phyloP scores from a whole-genome alignment of 805 yeast genomes.

The Millerozyma miso region DNA sequence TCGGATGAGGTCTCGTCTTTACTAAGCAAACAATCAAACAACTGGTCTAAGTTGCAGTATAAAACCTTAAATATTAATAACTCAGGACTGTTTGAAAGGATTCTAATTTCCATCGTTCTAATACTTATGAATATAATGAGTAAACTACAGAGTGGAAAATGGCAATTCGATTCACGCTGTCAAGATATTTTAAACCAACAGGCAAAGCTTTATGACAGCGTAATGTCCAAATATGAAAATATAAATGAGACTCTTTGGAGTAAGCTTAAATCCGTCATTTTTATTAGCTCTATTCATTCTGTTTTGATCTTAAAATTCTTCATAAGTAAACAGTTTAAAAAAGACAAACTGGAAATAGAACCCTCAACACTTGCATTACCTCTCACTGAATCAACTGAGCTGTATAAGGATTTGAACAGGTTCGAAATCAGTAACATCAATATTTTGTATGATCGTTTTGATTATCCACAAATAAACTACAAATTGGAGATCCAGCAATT shows the following conservation, averaged over 20 bases:
- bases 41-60: slow-evolving; percentile 18
- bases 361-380: background rate
- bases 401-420: slow-evolving; percentile 10
- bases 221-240: slow-evolving; percentile 17
- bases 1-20: slow-evolving; percentile 6
- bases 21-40: slow-evolving; percentile 18
- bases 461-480: slow-evolving; percentile 14
- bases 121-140: slow-evolving; percentile 21
- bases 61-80: slow-evolving; percentile 8
- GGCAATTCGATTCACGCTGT: slow-evolving; percentile 8
- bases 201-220: slow-evolving; percentile 25
- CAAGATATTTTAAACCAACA: slow-evolving; percentile 26
- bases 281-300: slow-evolving; percentile 28
- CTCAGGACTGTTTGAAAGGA: slow-evolving; percentile 21
- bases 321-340: slow-evolving; percentile 15
- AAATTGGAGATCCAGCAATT: slow-evolving; percentile 3
- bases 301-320: slow-evolving; percentile 26
- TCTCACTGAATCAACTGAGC: slow-evolving; percentile 5
- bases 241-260: slow-evolving; percentile 5
- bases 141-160: slow-evolving; percentile 10
- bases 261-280: slow-evolving; percentile 17
- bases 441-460: slow-evolving; percentile 17
- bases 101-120: slow-evolving; percentile 28
- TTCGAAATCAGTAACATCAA: slow-evolving; percentile 23
- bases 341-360: background rate